Evolutionary conservation across 768 basidiomycete genomes (phyloP).

Genomic region (Suillus ampliporus): DNA sequence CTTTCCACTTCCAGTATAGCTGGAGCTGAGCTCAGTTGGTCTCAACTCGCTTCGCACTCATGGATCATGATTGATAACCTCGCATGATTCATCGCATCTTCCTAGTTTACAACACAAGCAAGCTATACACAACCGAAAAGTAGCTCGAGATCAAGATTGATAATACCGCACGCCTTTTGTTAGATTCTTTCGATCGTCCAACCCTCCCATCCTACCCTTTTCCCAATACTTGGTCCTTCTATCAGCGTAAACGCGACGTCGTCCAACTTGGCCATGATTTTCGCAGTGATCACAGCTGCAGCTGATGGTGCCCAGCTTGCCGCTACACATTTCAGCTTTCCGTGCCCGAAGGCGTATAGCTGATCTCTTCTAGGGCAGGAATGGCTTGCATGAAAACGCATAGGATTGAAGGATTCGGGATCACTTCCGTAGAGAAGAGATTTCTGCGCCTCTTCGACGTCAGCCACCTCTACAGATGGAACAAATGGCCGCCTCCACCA

Average conservation of each 20-base stretch:
- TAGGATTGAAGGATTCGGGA: slow-evolving; percentile 42
- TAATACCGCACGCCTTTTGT: background rate
- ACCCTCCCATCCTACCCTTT: slow-evolving; percentile 49
- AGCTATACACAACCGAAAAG: background rate
- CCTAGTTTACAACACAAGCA: background rate
- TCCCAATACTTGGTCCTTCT: slow-evolving; percentile 39
- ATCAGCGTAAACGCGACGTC: slow-evolving; percentile 28
- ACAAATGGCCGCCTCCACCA: slow-evolving; percentile 10
- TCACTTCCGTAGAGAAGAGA: slow-evolving; percentile 47
- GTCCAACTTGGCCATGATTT: slow-evolving; percentile 39
- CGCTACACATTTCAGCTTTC: slow-evolving; percentile 49
- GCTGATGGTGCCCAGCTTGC: slow-evolving; percentile 56
- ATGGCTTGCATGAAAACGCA: slow-evolving; percentile 34
- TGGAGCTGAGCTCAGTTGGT: too few relatives aligned
- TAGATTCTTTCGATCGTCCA: slow-evolving; percentile 33
- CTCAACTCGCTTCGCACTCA: too few relatives aligned
- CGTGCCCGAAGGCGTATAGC: slow-evolving; percentile 51
- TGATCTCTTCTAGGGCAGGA: slow-evolving; percentile 28
- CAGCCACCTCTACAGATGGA: slow-evolving; percentile 26
- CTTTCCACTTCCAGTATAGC: too few relatives aligned
- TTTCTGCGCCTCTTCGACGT: slow-evolving; percentile 24
- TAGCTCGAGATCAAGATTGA: background rate
- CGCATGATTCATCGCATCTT: too few relatives aligned
- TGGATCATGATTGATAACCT: too few relatives aligned
- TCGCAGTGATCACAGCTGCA: slow-evolving; percentile 48